Base-by-base conservation (phyloP, 1,284 basidiomycete species). In the Singerocomus rubriflavus region DNA sequence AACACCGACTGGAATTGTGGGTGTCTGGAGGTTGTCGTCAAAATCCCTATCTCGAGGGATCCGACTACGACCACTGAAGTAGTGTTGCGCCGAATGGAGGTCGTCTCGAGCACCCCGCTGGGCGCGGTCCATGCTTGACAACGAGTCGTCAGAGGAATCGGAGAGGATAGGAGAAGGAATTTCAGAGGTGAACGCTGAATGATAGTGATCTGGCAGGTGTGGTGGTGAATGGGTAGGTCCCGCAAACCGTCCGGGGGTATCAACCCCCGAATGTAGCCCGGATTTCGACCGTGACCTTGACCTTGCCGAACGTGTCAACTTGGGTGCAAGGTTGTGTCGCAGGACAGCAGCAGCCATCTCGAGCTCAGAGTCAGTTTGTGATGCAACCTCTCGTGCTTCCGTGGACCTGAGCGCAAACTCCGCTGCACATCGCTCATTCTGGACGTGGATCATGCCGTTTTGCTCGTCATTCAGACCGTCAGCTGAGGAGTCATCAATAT, bases 401-500 rank as follows among this genome's bases (percentile, higher is more conserved):
- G 56, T 52, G 25, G 57, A 45, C 12, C 56, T 63, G 12, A 58
- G 45, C 12, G 54, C 47, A 14, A 50, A 39, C 50, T 62, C 66
- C 26, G 58, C 54, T 27, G 13, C 14, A 58, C 52, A 53, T 57
- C 59, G 41, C 51, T 55, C 30, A 49, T 54, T 53, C 60, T 52
- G 54, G 9, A 55, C 42, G 27, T 51, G 55, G 17, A 44, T 56
- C 42, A 48, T 54, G 50, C 13, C 33, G 27, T 62, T 55, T n/a
- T 69, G 72, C 21, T 73, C 58, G 13, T 67, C 71, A 12, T 68
- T 56, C 17, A 69, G 67, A 11, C 72, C 75, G 45, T 81, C 78
- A 4, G 74, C 73, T 1, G 86, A 88, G 48, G 83, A 88, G 72
- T 96, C 93, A 61, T 94, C 89, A 50, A 96, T 96, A 65, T 97